phyloP scores from a whole-genome alignment of 148 eudicot species.

The Diospyros lotus region DNA sequence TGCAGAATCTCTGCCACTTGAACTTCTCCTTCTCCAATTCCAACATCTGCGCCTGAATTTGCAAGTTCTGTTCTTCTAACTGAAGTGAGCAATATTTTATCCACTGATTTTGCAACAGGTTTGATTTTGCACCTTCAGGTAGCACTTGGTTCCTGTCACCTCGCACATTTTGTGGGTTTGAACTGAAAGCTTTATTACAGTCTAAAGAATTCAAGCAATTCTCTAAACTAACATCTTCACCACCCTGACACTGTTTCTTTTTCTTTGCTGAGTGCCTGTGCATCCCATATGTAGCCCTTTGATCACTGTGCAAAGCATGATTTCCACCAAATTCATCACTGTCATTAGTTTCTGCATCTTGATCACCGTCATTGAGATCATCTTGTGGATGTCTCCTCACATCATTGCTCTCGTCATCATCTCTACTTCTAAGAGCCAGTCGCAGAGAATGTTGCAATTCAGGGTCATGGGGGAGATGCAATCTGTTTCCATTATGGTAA shows the following conservation, averaged over 20 bases:
- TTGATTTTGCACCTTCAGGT: constrained; percentile 38
- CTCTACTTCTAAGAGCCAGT: constrained; percentile 58
- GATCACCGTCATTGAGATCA: constrained; percentile 53
- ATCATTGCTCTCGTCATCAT: constrained; percentile 49
- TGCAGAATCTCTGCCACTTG: constrained; percentile 70
- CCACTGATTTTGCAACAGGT: constrained; percentile 39
- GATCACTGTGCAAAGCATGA: constrained; percentile 21
- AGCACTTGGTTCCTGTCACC: constrained; percentile 27
- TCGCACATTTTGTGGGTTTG: constrained; percentile 25
- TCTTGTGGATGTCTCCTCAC: constrained; percentile 40
- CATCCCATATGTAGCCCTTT: constrained; percentile 20
- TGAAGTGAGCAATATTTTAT: constrained; percentile 37
- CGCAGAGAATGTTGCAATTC: constrained; percentile 65
- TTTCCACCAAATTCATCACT: constrained; percentile 47
- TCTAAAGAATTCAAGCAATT: constrained; percentile 32
- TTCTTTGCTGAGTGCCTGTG: constrained; percentile 40
- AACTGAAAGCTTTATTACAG: constrained; percentile 33
- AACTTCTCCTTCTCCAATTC: constrained; percentile 68
- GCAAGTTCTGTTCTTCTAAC: constrained; percentile 58
- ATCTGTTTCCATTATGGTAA: constrained; percentile 65
- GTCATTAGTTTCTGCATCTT: constrained; percentile 48
- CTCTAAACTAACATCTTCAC: constrained; percentile 33
- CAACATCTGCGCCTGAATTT: constrained; percentile 52
- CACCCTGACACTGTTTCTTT: constrained; percentile 40
- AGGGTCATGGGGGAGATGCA: constrained; percentile 78